These are phyloP conservation scores for Heterobasidion irregulare DNA, from an alignment of 1,284 basidiomycete genomes.

Conservation along the genomic window DNA sequence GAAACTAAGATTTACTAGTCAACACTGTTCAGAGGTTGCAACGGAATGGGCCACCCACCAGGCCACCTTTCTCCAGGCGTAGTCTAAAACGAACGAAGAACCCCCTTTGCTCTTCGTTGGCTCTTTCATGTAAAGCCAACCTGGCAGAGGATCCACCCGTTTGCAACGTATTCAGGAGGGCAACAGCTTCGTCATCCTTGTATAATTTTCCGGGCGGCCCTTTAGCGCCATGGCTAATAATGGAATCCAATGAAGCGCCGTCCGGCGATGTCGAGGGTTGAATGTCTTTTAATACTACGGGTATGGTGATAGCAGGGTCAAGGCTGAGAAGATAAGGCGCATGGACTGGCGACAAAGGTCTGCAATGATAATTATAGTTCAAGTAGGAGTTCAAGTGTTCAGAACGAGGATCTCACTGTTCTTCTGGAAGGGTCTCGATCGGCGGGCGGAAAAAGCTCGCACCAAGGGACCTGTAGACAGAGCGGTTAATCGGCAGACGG, in stretches of 20 bases:
- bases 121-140: slow-evolving; percentile 28
- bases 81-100: slow-evolving; percentile 35
- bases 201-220: slow-evolving; percentile 51
- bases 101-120: slow-evolving; percentile 28
- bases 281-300: slow-evolving; percentile 32
- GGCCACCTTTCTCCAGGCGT: slow-evolving; percentile 38
- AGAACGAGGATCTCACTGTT: not conserved
- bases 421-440: not conserved
- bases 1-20: slow-evolving; percentile 30
- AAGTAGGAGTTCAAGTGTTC: not conserved
- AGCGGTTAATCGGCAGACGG: not conserved
- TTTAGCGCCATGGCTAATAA: slow-evolving; percentile 24
- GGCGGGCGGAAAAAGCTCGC: not conserved
- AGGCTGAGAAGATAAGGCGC: slow-evolving; percentile 30
- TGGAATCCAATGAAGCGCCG: slow-evolving; percentile 3
- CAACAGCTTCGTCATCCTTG: slow-evolving; percentile 27
- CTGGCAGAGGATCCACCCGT: slow-evolving; percentile 41
- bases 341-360: slow-evolving; percentile 1
- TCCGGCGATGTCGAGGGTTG: slow-evolving; percentile 15
- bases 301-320: slow-evolving; percentile 31
- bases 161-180: slow-evolving; percentile 41
- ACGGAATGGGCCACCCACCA: slow-evolving; percentile 28
- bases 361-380: not conserved
- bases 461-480: not conserved
- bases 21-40: not conserved